Percentiles rank a stretch among this genome's conserved stretches.
These are phyloP conservation scores for Claviceps sp. DNA, from an alignment of 2,329 filamentous ascomycete species.

Conservation along the genomic window DNA sequence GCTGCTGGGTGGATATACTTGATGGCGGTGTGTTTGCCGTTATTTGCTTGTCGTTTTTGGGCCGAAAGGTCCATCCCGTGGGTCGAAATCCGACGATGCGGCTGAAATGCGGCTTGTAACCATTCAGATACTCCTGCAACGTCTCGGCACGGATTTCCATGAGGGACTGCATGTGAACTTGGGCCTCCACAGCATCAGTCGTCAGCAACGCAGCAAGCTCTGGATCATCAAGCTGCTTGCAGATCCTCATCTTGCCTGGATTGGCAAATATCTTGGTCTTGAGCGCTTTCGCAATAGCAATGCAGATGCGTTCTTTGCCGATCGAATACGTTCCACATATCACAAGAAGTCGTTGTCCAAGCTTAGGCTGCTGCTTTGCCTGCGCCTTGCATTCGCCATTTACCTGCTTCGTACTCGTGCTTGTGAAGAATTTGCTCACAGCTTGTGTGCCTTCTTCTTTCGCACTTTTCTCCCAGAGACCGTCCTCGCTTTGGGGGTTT, in stretches of 20 bases:
- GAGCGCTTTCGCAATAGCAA: constrained; percentile 79
- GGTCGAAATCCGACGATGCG: constrained; percentile 84
- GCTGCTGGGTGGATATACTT: constrained; percentile 34
- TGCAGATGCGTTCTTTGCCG: constrained; percentile 90
- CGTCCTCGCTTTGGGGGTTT: constrained; percentile 38
- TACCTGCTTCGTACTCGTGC: constrained; percentile 19
- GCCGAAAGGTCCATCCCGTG: constrained; percentile 86
- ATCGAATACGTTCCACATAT: constrained; percentile 96
- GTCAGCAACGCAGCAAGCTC: constrained; percentile 71
- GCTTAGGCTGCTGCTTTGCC: constrained; percentile 9
- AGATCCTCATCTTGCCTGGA: constrained; percentile 70
- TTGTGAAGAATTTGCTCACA: constrained; percentile 39
- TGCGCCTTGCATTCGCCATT: constrained; percentile 16
- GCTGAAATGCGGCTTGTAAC: constrained; percentile 68
- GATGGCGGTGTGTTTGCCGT: constrained; percentile 36
- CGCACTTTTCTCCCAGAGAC: constrained; percentile 31
- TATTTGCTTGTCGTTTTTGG: constrained; percentile 42
- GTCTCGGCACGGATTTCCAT: constrained; percentile 91
- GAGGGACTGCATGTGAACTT: constrained; percentile 95
- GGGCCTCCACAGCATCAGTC: constrained; percentile 64
- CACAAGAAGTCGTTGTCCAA: constrained; percentile 58
- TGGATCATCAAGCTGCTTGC: constrained; percentile 70
- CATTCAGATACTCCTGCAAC: constrained; percentile 73
- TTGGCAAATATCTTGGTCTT: constrained; percentile 82
- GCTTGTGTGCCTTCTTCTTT: constrained; percentile 27